Base-by-base conservation (phyloP, 805 yeast species). In the Teunomyces kruisii region DNA sequence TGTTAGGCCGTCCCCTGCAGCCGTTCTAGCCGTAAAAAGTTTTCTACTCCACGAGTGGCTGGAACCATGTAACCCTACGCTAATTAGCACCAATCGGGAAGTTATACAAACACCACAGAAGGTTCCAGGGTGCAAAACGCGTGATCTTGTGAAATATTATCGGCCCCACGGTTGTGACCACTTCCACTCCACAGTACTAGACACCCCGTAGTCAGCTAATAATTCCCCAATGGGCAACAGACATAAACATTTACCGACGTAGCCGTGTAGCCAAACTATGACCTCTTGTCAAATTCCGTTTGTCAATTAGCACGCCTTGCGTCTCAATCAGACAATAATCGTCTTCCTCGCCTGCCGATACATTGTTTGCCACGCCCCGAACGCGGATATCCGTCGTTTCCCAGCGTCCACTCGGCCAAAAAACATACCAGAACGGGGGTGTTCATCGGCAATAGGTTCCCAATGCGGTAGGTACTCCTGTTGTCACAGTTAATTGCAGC, bases 321-420 rank as follows among this genome's bases (percentile, higher is more conserved):
- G 14, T n/a, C 9, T 16, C 24, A n/a, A 32, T 32, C 26, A 32
- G 36, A 32, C 36, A 32, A 32, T 32, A 32, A 32, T 10, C n/a
- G 15, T n/a, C 31, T 17, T 17, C 12, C 16, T 16, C 36, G 10
- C 36, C 36, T 19, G 36, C 15, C 19, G 19, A 9, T 17, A 13
- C n/a, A 32, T 12, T 9, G 16, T 15, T 32, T 32, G 16, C 7
- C 24, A 13, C 19, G 13, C 19, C 13, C 36, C 19, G 5, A 32
- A 32, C 26, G 22, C 36, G 36, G 36, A 16, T 32, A 32, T 32
- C 36, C 36, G 36, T 32, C 9, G 22, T 16, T 32, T 32, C 22
- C 36, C 15, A 19, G 22, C 6, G 22, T 26, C 28, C 28, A 8
- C 9, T 9, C 28, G 12, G 28, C 28, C 12, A 5, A 5, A 26